Evolutionary conservation across 2,329 filamentous ascomycete genomes (phyloP).

Genomic region (Verticillium albo-atrum): DNA sequence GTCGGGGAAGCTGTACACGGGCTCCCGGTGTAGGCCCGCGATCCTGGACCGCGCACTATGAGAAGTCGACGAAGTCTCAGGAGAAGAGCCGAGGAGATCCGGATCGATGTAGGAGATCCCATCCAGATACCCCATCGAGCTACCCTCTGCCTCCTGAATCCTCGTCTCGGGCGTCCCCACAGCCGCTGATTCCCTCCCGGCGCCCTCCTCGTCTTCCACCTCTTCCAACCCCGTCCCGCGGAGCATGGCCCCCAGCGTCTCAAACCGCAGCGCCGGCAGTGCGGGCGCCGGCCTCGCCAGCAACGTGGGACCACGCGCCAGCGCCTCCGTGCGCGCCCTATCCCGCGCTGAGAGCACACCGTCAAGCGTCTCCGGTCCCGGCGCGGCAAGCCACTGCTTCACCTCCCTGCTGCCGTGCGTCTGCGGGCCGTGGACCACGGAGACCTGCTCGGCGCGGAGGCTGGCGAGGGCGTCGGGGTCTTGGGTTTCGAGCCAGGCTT

Average conservation of each 20-base stretch:
- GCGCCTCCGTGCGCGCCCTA: neutral
- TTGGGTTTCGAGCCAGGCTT: neutral
- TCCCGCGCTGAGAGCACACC: neutral
- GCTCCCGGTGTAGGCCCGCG: neutral
- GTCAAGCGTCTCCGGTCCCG: neutral
- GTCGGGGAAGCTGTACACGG: neutral
- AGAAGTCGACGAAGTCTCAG: neutral
- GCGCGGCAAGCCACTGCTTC: neutral
- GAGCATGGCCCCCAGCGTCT: neutral
- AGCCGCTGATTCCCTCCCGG: neutral
- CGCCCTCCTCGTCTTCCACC: neutral
- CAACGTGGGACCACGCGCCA: neutral
- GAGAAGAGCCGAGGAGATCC: neutral
- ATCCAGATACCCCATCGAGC: neutral
- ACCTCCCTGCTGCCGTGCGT: neutral
- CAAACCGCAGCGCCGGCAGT: neutral
- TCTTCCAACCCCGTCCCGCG: neutral
- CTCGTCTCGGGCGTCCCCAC: neutral
- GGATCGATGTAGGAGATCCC: neutral
- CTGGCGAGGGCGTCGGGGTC: neutral
- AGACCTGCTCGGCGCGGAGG: neutral
- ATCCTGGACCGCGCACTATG: neutral
- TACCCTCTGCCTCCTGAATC: neutral
- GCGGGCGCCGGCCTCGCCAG: neutral
- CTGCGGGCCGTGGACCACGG: neutral